These are phyloP conservation scores for Cryptosporidium felis DNA, from an alignment of 169 alveolate genomes.

Conservation along the genomic window DNA sequence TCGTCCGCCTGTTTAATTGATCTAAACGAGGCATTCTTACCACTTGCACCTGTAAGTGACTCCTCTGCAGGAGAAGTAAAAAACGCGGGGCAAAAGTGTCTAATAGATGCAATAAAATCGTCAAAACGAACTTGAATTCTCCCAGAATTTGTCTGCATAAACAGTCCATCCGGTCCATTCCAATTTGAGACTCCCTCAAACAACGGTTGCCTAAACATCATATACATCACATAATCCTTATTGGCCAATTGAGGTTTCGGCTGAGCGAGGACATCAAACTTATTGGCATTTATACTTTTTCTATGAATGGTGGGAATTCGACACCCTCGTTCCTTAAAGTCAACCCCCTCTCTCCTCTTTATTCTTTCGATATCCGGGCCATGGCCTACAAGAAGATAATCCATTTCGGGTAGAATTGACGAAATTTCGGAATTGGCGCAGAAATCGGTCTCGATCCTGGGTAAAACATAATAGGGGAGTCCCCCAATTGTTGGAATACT, in stretches of 20 bases:
- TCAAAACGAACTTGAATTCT: not conserved
- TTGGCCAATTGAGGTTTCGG: slow-evolving; percentile 48
- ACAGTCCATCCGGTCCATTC: slow-evolving; percentile 25
- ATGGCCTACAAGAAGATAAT: slow-evolving; percentile 24
- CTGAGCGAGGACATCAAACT: slow-evolving; percentile 1
- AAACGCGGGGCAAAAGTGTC: slow-evolving; percentile 22
- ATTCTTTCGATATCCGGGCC: slow-evolving; percentile 9
- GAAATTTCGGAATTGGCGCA: slow-evolving; percentile 3
- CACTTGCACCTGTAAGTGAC: slow-evolving; percentile 21
- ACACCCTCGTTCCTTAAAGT: not conserved
- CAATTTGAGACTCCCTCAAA: slow-evolving; percentile 28
- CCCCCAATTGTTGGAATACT: slow-evolving; percentile 61
- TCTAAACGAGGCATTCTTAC: slow-evolving; percentile 49
- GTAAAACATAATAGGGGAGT: slow-evolving; percentile 32
- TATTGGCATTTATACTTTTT: not conserved
- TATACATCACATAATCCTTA: slow-evolving; percentile 14
- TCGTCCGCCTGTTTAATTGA: slow-evolving; percentile 34
- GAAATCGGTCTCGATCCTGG: not conserved
- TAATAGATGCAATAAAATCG: slow-evolving; percentile 13
- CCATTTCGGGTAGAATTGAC: slow-evolving; percentile 19
- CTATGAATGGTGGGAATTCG: not conserved
- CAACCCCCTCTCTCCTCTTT: not conserved
- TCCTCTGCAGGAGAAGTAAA: slow-evolving; percentile 65
- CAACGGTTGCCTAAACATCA: slow-evolving; percentile 49
- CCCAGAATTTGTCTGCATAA: slow-evolving; percentile 36